Base-by-base conservation (phyloP, 2,329 filamentous ascomycete genomes). In the Drechslerella coelobrocha region DNA sequence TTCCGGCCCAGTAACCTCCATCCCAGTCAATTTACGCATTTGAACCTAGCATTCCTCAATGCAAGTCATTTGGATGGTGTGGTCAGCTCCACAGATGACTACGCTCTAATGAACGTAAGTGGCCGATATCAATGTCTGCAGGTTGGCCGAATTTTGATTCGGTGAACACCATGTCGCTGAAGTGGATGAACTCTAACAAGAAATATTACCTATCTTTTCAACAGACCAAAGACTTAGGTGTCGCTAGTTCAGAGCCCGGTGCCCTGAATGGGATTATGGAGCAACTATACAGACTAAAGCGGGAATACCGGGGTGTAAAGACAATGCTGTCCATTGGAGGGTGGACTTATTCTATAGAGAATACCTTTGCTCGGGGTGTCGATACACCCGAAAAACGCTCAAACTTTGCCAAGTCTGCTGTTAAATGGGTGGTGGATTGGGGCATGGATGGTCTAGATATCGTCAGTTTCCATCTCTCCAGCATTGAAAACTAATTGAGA, bases 1-100 rank as follows among this genome's bases (percentile, higher is more conserved):
- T 89, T 94, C 78, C 84, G 87, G n/a, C 92, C 92, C 0, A 89
- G 95, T 77, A 87, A 96, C 77, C 84, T 97, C 4, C 90, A 90
- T 0, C 86, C 84, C 2, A 85, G 92, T 60, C 89, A 90, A 61
- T 84, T 97, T 43, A 97, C 92, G 0, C 93, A 97, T 77, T 80
- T 97, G 2, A 85, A 97, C 14, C 97, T 97, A 73, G 60, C 55
- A 51, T 75, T 48, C 34, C 39, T 45, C n/a, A 31, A 72, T 26
- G 34, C 66, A 8, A 6, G 12, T n/a, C n/a, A n/a, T n/a, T n/a
- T n/a, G n/a, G n/a, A n/a, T n/a, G n/a, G n/a, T n/a, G n/a, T n/a
- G n/a, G n/a, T n/a, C n/a, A n/a, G n/a, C n/a, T n/a, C n/a, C n/a
- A n/a, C n/a, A n/a, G n/a, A n/a, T n/a, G n/a, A n/a, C n/a, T n/a